Base-by-base conservation (phyloP, 345 rosid genomes). In the Salix caprea region DNA sequence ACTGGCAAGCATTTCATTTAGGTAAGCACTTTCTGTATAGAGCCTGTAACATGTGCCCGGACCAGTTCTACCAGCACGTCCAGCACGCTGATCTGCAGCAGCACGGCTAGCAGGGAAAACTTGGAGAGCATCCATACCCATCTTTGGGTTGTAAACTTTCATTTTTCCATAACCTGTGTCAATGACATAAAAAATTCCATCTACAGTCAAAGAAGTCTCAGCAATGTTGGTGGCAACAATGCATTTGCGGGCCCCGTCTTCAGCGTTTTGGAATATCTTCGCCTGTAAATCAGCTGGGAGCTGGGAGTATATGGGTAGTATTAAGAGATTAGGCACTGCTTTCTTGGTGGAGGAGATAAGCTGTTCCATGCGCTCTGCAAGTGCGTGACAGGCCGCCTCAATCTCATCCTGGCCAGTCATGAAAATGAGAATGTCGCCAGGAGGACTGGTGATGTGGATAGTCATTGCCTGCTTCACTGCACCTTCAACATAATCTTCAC, bases 81-180 rank as follows among this genome's bases (percentile, higher is more conserved):
- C 99, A 21, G 98, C 90, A 69, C 97, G 99, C 81, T 96, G 99
- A 76, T 96, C 97, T 44, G 99, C 91, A 75, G 96, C 98, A 50
- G 99, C 98, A 66, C 93, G 98, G 74, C 97, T 96, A n/a, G 86
- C 89, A 5, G 99, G 99, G 79, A 93, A 93, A 70, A 96, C 96
- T 80, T 93, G 99, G 44, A 96, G 96, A 42, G 99, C 97, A 83
- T 96, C 99, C 99, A 96, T 96, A 80, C 98, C 99, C 99, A 96
- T 93, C 85, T 90, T 89, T 18, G 99, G 98, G 79, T 96, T 96
- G 84, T 93, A 96, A 73, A 93, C 98, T 83, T 96, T 96, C 99
- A 96, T 96, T 83, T 93, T 96, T 60, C 96, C 94, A 76, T 92
- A 96, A 34, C 99, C 99, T 0, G 99, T 91, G 84, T 96, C 99